Conservation (phyloP, 2,329 filamentous ascomycete genomes). For the Aspergillus japonicus region DNA sequence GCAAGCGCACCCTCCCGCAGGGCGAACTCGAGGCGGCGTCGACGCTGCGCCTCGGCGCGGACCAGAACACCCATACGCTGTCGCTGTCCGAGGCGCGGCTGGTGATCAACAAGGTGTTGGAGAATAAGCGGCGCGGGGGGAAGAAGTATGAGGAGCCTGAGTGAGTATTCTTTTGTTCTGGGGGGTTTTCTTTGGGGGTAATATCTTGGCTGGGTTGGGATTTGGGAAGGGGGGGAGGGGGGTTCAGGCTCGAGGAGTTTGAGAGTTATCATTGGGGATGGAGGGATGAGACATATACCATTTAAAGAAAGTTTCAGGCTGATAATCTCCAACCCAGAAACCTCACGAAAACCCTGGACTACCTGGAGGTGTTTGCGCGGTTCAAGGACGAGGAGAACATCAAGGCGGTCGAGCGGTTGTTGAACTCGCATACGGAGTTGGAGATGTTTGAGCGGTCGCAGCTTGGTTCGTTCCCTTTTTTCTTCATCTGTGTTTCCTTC, state of each 20-base stretch:
- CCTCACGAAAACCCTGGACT: constrained; percentile 83
- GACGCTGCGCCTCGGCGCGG: constrained; percentile 85
- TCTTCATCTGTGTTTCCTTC: not conserved
- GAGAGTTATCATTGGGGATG: not conserved
- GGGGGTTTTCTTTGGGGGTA: not conserved
- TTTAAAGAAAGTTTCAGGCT: too few relatives aligned
- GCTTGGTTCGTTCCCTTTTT: constrained; percentile 61
- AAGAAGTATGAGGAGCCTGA: constrained; percentile 83
- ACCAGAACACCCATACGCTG: constrained; percentile 85
- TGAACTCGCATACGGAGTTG: constrained; percentile 72
- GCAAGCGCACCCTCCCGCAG: constrained; percentile 43
- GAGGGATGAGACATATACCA: too few relatives aligned
- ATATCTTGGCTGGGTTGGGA: not conserved
- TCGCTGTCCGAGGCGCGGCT: constrained; percentile 89
- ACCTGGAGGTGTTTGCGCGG: constrained; percentile 89
- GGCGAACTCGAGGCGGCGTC: constrained; percentile 81
- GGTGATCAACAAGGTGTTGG: constrained; percentile 84
- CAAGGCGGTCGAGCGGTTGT: constrained; percentile 85
- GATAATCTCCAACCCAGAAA: constrained; percentile 44
- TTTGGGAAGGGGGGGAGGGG: too few relatives aligned
- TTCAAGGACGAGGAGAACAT: constrained; percentile 96
- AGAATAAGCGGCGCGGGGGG: constrained; percentile 73
- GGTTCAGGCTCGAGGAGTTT: too few relatives aligned
- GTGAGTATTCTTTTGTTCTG: constrained; percentile 51
- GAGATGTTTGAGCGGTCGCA: constrained; percentile 93